Conservation (phyloP, 1,284 basidiomycete species). For the Ustilago hordei region DNA sequence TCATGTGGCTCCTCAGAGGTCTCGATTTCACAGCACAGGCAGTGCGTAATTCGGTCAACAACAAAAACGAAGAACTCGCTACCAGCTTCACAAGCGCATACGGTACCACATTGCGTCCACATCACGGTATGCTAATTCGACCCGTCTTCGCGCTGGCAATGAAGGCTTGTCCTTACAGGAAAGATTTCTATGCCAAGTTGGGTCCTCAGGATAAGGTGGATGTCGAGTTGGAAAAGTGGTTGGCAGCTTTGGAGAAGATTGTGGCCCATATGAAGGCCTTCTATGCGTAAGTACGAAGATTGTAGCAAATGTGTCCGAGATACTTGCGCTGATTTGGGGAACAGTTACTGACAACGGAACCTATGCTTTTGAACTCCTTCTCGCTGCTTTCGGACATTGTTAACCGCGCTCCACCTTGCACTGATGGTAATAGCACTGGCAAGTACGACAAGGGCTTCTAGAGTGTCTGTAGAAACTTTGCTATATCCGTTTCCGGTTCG, state of each 20-base stretch:
- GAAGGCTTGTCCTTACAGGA: slow-evolving; percentile 94
- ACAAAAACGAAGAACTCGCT: slow-evolving; percentile 79
- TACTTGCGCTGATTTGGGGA: no score
- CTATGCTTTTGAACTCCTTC: not conserved
- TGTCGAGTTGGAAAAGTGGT: slow-evolving; percentile 82
- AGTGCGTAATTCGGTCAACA: slow-evolving; percentile 79
- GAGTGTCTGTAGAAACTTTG: slow-evolving; percentile 1
- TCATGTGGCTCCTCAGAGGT: slow-evolving; percentile 91
- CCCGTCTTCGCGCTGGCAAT: slow-evolving; percentile 91
- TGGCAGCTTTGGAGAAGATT: slow-evolving; percentile 79
- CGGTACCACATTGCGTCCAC: slow-evolving; percentile 82
- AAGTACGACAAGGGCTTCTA: slow-evolving; percentile 63
- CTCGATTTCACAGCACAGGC: slow-evolving; percentile 90
- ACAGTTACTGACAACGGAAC: not conserved
- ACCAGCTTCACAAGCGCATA: slow-evolving; percentile 86
- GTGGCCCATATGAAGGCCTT: slow-evolving; percentile 79
- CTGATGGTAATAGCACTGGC: slow-evolving; percentile 26
- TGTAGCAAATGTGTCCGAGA: not conserved
- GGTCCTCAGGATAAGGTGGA: slow-evolving; percentile 80
- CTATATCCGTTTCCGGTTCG: slow-evolving; percentile 4
- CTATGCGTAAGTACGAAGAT: slow-evolving; percentile 70
- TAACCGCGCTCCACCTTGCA: not conserved
- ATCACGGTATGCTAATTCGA: slow-evolving; percentile 89
- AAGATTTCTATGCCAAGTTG: slow-evolving; percentile 88
- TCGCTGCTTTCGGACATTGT: no score